Conservation (phyloP, 2,329 filamentous ascomycete species). For the Fusarium praegraminearum region DNA sequence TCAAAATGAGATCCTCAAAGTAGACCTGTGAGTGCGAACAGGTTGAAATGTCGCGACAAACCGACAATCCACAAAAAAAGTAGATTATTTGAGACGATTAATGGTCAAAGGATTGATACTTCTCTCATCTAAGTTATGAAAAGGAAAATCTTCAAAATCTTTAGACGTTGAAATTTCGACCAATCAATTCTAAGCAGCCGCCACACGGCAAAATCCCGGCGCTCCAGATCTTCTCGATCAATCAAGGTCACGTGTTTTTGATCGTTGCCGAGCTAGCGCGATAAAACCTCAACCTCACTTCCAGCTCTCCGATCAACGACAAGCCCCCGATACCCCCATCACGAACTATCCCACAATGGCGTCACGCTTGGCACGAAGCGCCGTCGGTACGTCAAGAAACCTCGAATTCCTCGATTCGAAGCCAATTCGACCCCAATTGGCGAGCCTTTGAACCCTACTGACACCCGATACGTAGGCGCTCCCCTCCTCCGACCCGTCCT, state of each 20-base stretch:
- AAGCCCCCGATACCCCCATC: conserved; percentile 63
- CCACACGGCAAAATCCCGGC: conserved; percentile 46
- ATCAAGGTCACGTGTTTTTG: conserved; percentile 53
- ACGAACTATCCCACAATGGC: conserved; percentile 84
- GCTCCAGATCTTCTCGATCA: conserved; percentile 37
- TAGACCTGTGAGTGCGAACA: neutral
- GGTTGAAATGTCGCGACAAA: neutral
- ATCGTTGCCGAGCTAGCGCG: conserved; percentile 57
- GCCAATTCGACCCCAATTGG: conserved; percentile 48
- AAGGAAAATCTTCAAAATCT: conserved; percentile 49
- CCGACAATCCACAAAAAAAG: neutral
- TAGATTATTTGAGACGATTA: neutral
- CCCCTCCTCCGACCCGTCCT: conserved; percentile 88
- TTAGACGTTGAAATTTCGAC: conserved; percentile 46
- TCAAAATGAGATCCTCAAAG: neutral
- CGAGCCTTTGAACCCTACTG: conserved; percentile 39
- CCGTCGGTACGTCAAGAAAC: conserved; percentile 78
- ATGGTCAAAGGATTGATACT: conserved; percentile 10
- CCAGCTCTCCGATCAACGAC: conserved; percentile 60
- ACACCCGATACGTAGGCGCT: conserved; percentile 72
- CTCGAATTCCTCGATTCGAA: conserved; percentile 21
- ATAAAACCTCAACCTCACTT: conserved; percentile 65
- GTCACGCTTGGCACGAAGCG: conserved; percentile 95
- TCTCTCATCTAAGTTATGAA: conserved; percentile 36
- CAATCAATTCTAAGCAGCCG: conserved; percentile 45